A percentile compares a stretch with the other conserved stretches of the same genome.
These are phyloP conservation scores for Bimuria novae-zelandiae DNA, from an alignment of 2,329 filamentous ascomycete species.

Conservation along the genomic window DNA sequence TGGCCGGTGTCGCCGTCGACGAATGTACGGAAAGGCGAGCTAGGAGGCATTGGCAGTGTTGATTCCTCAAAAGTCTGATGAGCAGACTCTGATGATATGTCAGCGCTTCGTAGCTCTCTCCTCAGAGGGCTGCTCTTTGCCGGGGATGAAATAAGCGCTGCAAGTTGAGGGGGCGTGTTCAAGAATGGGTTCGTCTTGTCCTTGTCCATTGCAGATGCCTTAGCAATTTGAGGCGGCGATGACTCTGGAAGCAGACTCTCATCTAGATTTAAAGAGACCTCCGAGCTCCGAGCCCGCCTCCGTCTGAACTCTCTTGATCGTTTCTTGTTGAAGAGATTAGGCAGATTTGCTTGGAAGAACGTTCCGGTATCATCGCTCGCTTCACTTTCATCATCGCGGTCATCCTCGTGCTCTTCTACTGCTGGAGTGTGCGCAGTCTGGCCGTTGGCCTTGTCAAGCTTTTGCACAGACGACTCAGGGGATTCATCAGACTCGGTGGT, in stretches of 20 bases:
- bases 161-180: slow-evolving; percentile 37
- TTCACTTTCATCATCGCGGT: slow-evolving; percentile 30
- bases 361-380: slow-evolving; percentile 43
- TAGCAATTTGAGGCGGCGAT: slow-evolving; percentile 28
- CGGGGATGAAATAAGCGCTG: slow-evolving; percentile 31
- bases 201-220: slow-evolving; percentile 18
- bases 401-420: slow-evolving; percentile 19
- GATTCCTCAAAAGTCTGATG: slow-evolving; percentile 33
- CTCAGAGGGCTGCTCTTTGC: slow-evolving; percentile 43
- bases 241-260: slow-evolving; percentile 40
- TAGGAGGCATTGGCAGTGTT: slow-evolving; percentile 33
- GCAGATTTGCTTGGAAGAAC: slow-evolving; percentile 43
- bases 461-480: not conserved
- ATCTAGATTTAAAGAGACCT: slow-evolving; percentile 37
- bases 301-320: slow-evolving; percentile 26
- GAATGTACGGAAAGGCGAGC: slow-evolving; percentile 40
- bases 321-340: slow-evolving; percentile 31
- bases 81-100: slow-evolving; percentile 28
- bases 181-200: slow-evolving; percentile 36
- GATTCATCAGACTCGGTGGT: slow-evolving; percentile 10
- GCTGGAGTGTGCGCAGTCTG: slow-evolving; percentile 16
- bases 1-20: slow-evolving; percentile 32
- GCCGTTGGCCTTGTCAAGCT: slow-evolving; percentile 21
- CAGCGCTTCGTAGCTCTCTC: slow-evolving; percentile 32
- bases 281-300: slow-evolving; percentile 32